These are phyloP conservation scores for Yueomyces sinensis DNA, from an alignment of 805 yeast genomes.

Conservation along the genomic window DNA sequence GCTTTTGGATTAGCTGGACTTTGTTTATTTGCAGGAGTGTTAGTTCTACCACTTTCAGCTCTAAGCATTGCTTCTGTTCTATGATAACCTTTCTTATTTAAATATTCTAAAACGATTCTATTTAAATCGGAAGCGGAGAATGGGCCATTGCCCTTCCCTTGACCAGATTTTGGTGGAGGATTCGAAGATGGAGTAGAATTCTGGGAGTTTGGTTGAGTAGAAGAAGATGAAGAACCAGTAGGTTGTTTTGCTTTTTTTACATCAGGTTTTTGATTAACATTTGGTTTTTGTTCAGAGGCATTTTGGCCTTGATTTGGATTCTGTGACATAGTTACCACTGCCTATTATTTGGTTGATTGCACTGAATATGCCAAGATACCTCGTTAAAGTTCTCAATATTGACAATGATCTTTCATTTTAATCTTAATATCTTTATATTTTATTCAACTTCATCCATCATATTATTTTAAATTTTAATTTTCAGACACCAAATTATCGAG, in stretches of 20 bases:
- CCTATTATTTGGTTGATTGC: too few species aligned
- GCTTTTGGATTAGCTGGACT: conserved; percentile 36
- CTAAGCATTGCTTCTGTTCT: conserved; percentile 90
- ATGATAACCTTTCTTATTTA: conserved; percentile 87
- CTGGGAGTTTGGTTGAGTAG: background rate
- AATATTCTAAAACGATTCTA: conserved; percentile 81
- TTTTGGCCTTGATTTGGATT: conserved; percentile 2
- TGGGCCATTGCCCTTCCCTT: conserved; percentile 13
- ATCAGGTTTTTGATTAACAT: too few species aligned
- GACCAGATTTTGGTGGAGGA: too few species aligned
- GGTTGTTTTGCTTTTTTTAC: background rate
- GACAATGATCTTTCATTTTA: too few species aligned
- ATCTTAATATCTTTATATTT: too few species aligned
- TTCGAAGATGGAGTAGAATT: too few species aligned
- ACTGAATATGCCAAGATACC: too few species aligned
- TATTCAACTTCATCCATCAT: too few species aligned
- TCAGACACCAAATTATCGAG: too few species aligned
- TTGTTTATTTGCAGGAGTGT: conserved; percentile 34
- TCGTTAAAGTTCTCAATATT: too few species aligned
- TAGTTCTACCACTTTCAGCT: conserved; percentile 61
- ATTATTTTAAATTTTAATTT: too few species aligned
- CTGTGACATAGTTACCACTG: conserved; percentile 1
- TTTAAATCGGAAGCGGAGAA: conserved; percentile 79
- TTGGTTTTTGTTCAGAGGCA: background rate
- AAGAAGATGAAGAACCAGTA: background rate